Percentiles rank a stretch among this genome's conserved stretches.
phyloP scores from a whole-genome alignment of 2,329 filamentous ascomycete species.

The Pseudogymnoascus pannorum region DNA sequence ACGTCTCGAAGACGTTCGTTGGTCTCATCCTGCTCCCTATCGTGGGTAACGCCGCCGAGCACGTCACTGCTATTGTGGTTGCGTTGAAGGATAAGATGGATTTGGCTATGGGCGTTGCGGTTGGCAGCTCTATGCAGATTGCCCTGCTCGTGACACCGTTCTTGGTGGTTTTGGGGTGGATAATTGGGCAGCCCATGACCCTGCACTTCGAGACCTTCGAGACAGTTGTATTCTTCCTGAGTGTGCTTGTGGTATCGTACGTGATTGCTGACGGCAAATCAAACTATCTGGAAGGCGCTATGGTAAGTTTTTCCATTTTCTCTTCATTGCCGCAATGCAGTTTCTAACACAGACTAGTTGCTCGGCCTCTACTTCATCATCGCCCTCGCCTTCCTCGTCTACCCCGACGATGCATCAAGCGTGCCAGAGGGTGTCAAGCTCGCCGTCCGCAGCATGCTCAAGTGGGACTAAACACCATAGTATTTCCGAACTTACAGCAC shows the following conservation, averaged over 20 bases:
- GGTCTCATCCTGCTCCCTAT: slow-evolving; percentile 73
- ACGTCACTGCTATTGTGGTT: slow-evolving; percentile 74
- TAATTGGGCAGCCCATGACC: slow-evolving; percentile 63
- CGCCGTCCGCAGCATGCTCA: neutral
- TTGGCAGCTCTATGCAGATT: slow-evolving; percentile 77
- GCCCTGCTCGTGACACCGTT: slow-evolving; percentile 74
- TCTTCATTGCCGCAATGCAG: slow-evolving; percentile 24
- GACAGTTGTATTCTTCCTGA: slow-evolving; percentile 70
- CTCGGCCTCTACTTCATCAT: slow-evolving; percentile 47
- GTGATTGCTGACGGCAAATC: slow-evolving; percentile 75
- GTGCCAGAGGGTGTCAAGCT: neutral
- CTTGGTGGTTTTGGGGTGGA: slow-evolving; percentile 73
- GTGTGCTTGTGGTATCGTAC: slow-evolving; percentile 67
- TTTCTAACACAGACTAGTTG: slow-evolving; percentile 12
- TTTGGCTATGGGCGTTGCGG: slow-evolving; percentile 69
- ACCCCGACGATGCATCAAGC: slow-evolving; percentile 42
- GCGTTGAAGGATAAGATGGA: slow-evolving; percentile 72
- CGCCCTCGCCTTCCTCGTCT: slow-evolving; percentile 52
- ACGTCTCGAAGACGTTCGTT: slow-evolving; percentile 75
- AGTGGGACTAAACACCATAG: neutral
- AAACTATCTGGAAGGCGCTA: slow-evolving; percentile 74
- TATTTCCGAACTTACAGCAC: neutral
- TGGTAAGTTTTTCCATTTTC: slow-evolving; percentile 40
- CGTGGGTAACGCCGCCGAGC: slow-evolving; percentile 73
- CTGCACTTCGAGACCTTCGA: slow-evolving; percentile 76